Percentiles rank a stretch among this genome's conserved stretches.
phyloP scores from a whole-genome alignment of 2,329 filamentous ascomycete species.

The Pseudogymnoascus sp. region DNA sequence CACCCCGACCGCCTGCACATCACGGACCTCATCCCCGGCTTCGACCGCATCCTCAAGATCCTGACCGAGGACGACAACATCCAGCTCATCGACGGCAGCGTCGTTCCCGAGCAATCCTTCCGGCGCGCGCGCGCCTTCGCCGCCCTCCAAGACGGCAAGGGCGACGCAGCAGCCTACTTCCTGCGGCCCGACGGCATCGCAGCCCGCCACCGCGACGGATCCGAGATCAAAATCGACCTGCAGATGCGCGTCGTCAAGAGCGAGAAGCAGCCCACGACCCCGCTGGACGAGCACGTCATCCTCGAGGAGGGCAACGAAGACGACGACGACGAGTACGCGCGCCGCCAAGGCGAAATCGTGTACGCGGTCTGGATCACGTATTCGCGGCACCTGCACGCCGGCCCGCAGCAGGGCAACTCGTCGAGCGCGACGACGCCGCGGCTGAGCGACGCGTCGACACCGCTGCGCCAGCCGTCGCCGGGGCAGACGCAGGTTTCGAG shows the following conservation, averaged over 20 bases:
- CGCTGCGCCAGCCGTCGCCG: conserved; percentile 69
- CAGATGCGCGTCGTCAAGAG: conserved; percentile 96
- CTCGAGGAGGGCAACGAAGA: conserved; percentile 53
- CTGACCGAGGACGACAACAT: conserved; percentile 82
- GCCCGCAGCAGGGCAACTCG: conserved; percentile 40
- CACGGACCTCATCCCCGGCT: conserved; percentile 73
- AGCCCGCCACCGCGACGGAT: conserved; percentile 82
- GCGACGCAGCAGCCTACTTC: conserved; percentile 71
- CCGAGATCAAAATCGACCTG: conserved; percentile 86
- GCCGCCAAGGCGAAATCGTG: conserved; percentile 64
- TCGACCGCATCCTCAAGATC: conserved; percentile 73
- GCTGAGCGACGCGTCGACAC: conserved; percentile 57
- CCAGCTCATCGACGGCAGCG: conserved; percentile 80
- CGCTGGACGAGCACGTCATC: conserved; percentile 53
- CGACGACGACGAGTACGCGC: conserved; percentile 43
- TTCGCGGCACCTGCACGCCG: conserved; percentile 80
- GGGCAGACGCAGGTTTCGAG: conserved; percentile 57
- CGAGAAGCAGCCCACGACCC: conserved; percentile 49
- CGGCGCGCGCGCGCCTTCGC: conserved; percentile 78
- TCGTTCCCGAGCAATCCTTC: conserved; percentile 94
- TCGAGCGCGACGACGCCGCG: conserved; percentile 55
- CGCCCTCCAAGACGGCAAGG: conserved; percentile 71
- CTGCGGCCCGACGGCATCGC: conserved; percentile 75
- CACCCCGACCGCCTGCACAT: conserved; percentile 74
- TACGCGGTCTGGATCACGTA: conserved; percentile 98